phyloP scores from a whole-genome alignment of 768 basidiomycete genomes.

The Suillus bovinus region DNA sequence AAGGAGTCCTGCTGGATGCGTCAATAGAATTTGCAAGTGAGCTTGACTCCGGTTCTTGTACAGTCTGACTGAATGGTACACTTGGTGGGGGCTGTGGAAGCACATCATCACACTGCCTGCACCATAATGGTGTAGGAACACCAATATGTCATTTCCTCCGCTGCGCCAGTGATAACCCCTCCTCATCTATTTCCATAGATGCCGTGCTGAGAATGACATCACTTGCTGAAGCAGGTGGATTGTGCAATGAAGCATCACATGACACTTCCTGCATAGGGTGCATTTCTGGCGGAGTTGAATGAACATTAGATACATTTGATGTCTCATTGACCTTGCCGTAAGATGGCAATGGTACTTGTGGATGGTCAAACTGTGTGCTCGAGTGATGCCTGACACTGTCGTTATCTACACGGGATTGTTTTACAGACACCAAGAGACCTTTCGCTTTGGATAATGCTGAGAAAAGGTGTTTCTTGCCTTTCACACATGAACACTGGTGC shows the following conservation, averaged over 20 bases:
- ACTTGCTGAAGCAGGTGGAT: no score
- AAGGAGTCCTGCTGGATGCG: not conserved
- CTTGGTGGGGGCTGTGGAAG: constrained; percentile 5
- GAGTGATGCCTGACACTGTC: not conserved
- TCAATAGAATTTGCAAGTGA: not conserved
- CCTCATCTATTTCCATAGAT: not conserved
- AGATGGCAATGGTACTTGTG: no score
- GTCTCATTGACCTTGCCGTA: no score
- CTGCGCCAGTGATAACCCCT: not conserved
- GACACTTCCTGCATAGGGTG: no score
- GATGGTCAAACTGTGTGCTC: not conserved
- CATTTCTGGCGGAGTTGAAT: no score
- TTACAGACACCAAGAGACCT: not conserved
- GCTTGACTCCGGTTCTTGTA: not conserved
- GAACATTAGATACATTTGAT: no score
- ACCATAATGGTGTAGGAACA: not conserved
- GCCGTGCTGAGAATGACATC: fast-evolving
- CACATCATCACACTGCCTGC: constrained; percentile 3
- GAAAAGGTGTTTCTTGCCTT: not conserved
- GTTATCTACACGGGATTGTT: no score
- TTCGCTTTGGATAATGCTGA: not conserved
- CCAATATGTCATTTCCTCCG: not conserved
- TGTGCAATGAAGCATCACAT: no score
- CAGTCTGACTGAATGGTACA: not conserved
- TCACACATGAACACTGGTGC: not conserved